Evolutionary conservation across 2,329 filamentous ascomycete genomes (phyloP).

Genomic region (Cadophora sp.): DNA sequence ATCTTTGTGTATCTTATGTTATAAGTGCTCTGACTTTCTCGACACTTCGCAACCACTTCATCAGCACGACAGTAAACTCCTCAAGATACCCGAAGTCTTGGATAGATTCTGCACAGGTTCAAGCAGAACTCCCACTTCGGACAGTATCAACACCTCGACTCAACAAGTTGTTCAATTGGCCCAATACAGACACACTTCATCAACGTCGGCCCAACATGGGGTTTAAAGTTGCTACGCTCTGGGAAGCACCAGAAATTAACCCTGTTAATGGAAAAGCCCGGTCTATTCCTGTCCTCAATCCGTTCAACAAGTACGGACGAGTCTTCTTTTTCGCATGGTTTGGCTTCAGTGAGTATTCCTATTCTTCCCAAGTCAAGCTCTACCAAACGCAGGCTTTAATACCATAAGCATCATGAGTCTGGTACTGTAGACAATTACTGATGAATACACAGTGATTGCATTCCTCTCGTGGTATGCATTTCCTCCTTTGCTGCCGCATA

Average conservation of each 20-base stretch:
- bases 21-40: slow-evolving; percentile 28
- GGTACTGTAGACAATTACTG: neutral
- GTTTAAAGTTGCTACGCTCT: slow-evolving; percentile 38
- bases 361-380: neutral
- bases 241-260: slow-evolving; percentile 55
- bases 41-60: neutral
- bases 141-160: neutral
- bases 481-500: slow-evolving; percentile 67
- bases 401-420: neutral
- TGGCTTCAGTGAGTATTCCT: slow-evolving; percentile 44
- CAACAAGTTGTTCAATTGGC: neutral
- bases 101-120: neutral
- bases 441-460: slow-evolving; percentile 62
- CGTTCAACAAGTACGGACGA: slow-evolving; percentile 78
- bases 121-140: neutral
- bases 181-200: neutral
- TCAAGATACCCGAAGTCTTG: neutral
- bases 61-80: neutral
- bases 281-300: slow-evolving; percentile 80
- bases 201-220: slow-evolving; percentile 29
- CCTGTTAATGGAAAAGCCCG: slow-evolving; percentile 84
- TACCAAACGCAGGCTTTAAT: neutral
- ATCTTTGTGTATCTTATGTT: slow-evolving; percentile 18
- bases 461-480: slow-evolving; percentile 96
- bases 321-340: slow-evolving; percentile 92